phyloP scores from a whole-genome alignment of 805 yeast species.

The Candida silvicultrix region DNA sequence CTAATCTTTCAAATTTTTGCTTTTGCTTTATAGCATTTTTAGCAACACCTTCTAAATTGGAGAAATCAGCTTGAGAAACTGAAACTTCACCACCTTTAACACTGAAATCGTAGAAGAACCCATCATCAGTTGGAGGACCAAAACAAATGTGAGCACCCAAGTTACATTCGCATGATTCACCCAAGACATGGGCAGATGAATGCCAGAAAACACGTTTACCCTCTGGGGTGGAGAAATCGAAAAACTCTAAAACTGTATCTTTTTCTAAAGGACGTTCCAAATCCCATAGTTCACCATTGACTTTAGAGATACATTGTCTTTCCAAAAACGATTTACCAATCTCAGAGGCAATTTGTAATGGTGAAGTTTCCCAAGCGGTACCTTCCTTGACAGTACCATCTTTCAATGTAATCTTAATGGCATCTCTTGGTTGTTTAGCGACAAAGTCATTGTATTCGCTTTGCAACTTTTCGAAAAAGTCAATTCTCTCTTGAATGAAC shows the following conservation, averaged over 20 bases:
- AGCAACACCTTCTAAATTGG: constrained; percentile 77
- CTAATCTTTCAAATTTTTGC: constrained; percentile 92
- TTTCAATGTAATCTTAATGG: constrained; percentile 75
- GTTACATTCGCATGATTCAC: constrained; percentile 97
- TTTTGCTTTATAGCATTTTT: constrained; percentile 90
- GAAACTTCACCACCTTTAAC: constrained; percentile 69
- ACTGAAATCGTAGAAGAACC: constrained; percentile 95
- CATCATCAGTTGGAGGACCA: constrained; percentile 98
- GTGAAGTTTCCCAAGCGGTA: constrained; percentile 83
- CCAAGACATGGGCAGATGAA: constrained; percentile 95
- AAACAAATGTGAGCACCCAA: constrained; percentile 87
- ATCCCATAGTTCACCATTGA: constrained; percentile 91
- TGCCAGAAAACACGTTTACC: constrained; percentile 98
- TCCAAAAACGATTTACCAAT: constrained; percentile 87
- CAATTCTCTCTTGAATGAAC: constrained; percentile 73
- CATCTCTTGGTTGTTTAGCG: constrained; percentile 52
- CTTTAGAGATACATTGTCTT: constrained; percentile 85
- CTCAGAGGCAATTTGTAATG: constrained; percentile 74
- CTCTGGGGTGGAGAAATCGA: constrained; percentile 90
- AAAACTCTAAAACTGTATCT: constrained; percentile 63
- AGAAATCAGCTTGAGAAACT: constrained; percentile 79
- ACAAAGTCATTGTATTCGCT: constrained; percentile 68
- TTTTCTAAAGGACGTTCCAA: constrained; percentile 87
- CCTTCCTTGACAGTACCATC: constrained; percentile 82
- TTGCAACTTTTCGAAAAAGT: constrained; percentile 74